Evolutionary conservation across 768 basidiomycete species (phyloP), one percentile per base, ranked within the genome.

Genomic region (Trametes coccinea): DNA sequence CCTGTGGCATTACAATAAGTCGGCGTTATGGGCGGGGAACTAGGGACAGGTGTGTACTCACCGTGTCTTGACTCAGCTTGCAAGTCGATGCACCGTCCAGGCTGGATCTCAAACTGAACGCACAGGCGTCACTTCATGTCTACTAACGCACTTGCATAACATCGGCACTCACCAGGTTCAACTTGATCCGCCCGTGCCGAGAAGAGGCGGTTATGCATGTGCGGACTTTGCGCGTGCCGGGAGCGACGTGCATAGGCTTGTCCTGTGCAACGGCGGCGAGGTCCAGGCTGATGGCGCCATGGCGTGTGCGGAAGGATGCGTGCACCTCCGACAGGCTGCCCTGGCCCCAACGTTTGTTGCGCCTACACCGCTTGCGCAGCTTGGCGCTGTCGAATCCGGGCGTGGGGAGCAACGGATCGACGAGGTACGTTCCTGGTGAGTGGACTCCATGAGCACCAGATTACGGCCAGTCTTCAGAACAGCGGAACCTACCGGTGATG

Each of bases 231-330:
- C 62, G 56, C 10, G 22, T 37, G 11, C 31, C 58, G 5, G 49
- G 43, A 11, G 60, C n/a, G 54, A 30, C 46, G 53, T 40, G 4
- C 10, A 5, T 37, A 5, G 5, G 5, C 34, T 17, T 22, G 1
- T 59, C 49, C 17, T 51, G 44, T 6, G 60, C 60, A n/a, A 60
- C 66, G 11, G 67, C 65, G 6, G 69, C 69, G 14, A 72, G 22
- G 39, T 72, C 63, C 14, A 72, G 65, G 45, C 39, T 64, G 47
- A 72, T 62, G 34, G 51, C 41, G 14, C 71, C 67, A 53, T 70
- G 68, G 8, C 66, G 65, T 0, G 71, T 72, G 29, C 63, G 51
- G 62, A 72, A 70, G 1, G 64, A 53, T 0, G 71, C 71, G 53
- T 70, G 65, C 37, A 66, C 53, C 3, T 70, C 63, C 27, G 31